Percentiles rank a stretch among this genome's conserved stretches.
phyloP scores from a whole-genome alignment of 768 basidiomycete species.

The Lentinula raphanica region DNA sequence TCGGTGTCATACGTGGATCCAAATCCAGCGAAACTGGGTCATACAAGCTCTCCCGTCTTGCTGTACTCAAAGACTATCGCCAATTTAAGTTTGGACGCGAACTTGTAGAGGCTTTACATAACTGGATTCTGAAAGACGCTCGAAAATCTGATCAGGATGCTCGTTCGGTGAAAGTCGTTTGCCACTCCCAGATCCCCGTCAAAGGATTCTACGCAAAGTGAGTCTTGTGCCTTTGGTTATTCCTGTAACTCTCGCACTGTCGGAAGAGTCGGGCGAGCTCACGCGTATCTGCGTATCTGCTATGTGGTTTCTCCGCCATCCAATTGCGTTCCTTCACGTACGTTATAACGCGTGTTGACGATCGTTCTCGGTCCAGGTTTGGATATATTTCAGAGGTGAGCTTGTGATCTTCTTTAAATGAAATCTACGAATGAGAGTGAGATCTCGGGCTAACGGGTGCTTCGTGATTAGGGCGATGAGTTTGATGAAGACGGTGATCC shows the following conservation, averaged over 20 bases:
- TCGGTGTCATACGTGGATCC: constrained; percentile 64
- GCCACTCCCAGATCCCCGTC: constrained; percentile 69
- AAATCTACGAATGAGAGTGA: background rate
- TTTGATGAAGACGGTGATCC: constrained; percentile 84
- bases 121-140: constrained; percentile 49
- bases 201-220: constrained; percentile 76
- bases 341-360: constrained; percentile 11
- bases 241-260: background rate
- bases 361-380: constrained; percentile 38
- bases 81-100: constrained; percentile 56
- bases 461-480: constrained; percentile 42
- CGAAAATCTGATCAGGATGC: constrained; percentile 12
- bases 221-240: constrained; percentile 19
- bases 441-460: constrained; percentile 8
- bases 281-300: background rate
- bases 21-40: constrained; percentile 33
- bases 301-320: constrained; percentile 12
- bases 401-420: constrained; percentile 4
- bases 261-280: background rate
- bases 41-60: constrained; percentile 73
- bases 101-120: constrained; percentile 60
- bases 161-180: constrained; percentile 37
- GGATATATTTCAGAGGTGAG: constrained; percentile 65
- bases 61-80: constrained; percentile 63
- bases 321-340: constrained; percentile 5